Evolutionary conservation across 805 yeast genomes (phyloP), one percentile per base, ranked within the genome.

Genomic region (Zygosaccharomyces bisporus): DNA sequence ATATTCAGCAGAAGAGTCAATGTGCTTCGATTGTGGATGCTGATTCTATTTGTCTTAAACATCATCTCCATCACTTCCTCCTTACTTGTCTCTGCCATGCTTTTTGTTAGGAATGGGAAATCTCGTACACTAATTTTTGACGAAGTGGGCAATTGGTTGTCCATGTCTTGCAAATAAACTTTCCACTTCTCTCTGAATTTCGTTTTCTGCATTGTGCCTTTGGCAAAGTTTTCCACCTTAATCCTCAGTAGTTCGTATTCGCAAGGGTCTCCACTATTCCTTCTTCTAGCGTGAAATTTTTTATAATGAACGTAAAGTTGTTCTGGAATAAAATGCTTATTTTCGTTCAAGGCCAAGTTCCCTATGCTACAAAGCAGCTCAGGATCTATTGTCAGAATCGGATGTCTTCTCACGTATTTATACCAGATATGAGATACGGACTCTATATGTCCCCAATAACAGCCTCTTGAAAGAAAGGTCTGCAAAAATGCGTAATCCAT

Each of bases 151-250:
- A 61, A 45, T 2, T 12, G 20, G 18, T 55, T 46, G 29, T 61
- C 67, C 42, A 64, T 46, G 18, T 58, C 65, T 37, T 55, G 52
- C 10, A 63, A n/a, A 37, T 55, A 60, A 5, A 60, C 58, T 33
- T 60, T 60, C 68, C 68, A 64, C 38, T 60, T 61, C 32, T 60
- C 61, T 16, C 51, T 39, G 36, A 64, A 63, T 8, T 36, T 29
- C 1, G 55, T 52, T 36, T 48, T 47, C 1, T 24, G 27, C 13
- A 33, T 34, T 3, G 59, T 55, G 2, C 57, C 54, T 27, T 47
- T 51, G 4, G 66, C 64, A 51, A 60, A 61, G 24, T 58, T 55
- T 39, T 63, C 64, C 8, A 56, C 51, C 37, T 57, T 58, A n/a
- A 53, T 51, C 21, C 57, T 44, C 9, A 60, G 24, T 12, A 60